phyloP scores from a whole-genome alignment of 495 filamentous ascomycete genomes.

The Recurvomyces mirabilis region DNA sequence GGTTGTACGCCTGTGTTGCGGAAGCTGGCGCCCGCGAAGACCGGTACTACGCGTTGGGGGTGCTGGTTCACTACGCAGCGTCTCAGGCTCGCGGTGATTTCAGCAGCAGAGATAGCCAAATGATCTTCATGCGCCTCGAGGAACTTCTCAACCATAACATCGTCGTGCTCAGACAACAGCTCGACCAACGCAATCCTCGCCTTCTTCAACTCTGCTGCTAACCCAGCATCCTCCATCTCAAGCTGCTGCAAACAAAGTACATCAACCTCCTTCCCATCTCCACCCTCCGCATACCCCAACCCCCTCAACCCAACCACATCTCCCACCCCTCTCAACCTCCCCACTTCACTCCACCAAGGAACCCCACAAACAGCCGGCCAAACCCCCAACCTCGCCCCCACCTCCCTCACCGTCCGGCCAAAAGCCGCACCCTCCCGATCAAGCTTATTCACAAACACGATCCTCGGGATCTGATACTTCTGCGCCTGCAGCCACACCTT shows the following conservation, averaged over 20 bases:
- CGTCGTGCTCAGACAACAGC: conserved; percentile 75
- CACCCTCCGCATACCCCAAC: conserved; percentile 46
- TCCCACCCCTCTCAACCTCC: conserved; percentile 66
- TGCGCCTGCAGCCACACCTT: conserved; percentile 90
- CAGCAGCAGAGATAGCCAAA: conserved; percentile 47
- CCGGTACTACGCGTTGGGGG: conserved; percentile 55
- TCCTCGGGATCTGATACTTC: conserved; percentile 70
- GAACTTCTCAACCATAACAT: conserved; percentile 71
- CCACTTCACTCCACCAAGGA: conserved; percentile 76
- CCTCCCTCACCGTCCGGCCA: conserved; percentile 71
- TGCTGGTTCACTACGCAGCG: conserved; percentile 52
- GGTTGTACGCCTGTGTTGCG: conserved; percentile 91
- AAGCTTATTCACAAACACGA: conserved; percentile 91
- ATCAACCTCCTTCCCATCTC: conserved; percentile 55
- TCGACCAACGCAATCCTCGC: conserved; percentile 75
- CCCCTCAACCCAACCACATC: conserved; percentile 57
- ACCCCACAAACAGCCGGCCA: conserved; percentile 92
- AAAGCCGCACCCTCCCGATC: conserved; percentile 92
- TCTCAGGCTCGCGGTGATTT: conserved; percentile 64
- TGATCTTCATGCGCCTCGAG: conserved; percentile 64
- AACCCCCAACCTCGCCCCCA: conserved; percentile 62
- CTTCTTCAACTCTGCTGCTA: conserved; percentile 59
- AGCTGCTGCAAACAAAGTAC: conserved; percentile 40
- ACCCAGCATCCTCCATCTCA: conserved; percentile 36
- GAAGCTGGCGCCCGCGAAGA: conserved; percentile 89